Percentiles rank a stretch among this genome's conserved stretches.
Conservation (phyloP, 495 filamentous ascomycete genomes). For the Chaetomidium leptoderma region DNA sequence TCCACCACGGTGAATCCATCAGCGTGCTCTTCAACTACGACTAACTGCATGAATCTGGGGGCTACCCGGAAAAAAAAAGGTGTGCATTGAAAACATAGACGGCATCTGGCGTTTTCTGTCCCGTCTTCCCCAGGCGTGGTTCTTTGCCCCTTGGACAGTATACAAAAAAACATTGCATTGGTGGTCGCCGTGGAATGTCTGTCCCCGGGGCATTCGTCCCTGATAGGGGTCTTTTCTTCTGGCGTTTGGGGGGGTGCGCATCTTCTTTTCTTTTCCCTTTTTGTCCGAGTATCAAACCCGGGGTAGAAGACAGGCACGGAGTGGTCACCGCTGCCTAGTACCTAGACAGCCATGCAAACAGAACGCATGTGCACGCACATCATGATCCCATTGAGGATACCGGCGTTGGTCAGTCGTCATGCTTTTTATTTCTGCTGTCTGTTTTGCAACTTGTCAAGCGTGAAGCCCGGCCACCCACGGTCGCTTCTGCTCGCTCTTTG, state of each 20-base stretch:
- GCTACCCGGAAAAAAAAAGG: constrained; percentile 14
- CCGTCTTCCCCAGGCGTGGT: constrained; percentile 6
- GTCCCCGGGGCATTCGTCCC: constrained; percentile 6
- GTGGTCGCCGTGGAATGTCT: constrained; percentile 22
- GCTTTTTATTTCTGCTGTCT: background rate
- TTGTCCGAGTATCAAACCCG: background rate
- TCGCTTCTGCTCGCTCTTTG: background rate
- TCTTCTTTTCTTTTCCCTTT: background rate
- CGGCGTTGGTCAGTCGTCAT: background rate
- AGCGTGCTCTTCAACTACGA: constrained; percentile 95
- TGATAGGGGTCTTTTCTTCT: constrained; percentile 1
- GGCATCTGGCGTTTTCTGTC: constrained; percentile 19
- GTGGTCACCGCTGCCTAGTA: constrained; percentile 8
- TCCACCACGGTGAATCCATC: constrained; percentile 97
- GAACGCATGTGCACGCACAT: background rate
- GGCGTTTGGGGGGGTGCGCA: constrained; percentile 15
- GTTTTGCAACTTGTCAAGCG: background rate
- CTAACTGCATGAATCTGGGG: constrained; percentile 37
- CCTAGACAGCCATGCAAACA: constrained; percentile 8
- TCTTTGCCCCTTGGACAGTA: constrained; percentile 16
- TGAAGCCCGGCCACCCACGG: background rate
- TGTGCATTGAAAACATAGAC: constrained; percentile 17
- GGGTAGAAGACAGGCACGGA: constrained; percentile 6
- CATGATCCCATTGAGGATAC: background rate
- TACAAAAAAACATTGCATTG: constrained; percentile 30